These are phyloP conservation scores for Tolypocladium nubicola DNA, from an alignment of 2,329 filamentous ascomycete genomes.

Conservation along the genomic window DNA sequence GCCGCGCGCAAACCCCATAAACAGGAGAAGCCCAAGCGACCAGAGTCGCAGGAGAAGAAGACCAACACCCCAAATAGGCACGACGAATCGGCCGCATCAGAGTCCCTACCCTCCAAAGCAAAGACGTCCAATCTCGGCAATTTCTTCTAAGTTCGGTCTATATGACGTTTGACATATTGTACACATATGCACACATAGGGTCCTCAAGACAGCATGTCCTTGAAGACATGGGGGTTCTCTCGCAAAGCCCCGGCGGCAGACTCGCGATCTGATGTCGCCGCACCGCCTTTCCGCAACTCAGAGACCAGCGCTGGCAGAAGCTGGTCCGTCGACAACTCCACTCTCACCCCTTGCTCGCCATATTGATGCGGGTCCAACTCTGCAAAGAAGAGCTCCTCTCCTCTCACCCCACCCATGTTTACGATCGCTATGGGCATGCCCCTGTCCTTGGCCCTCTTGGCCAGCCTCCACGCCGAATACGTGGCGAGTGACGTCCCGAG, in stretches of 20 bases:
- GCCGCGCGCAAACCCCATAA: slow-evolving; percentile 36
- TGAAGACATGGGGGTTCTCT: slow-evolving; percentile 29
- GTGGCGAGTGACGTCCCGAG: slow-evolving; percentile 87
- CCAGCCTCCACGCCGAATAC: slow-evolving; percentile 87
- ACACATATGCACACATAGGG: background rate
- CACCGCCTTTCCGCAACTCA: slow-evolving; percentile 27
- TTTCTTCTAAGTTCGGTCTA: slow-evolving; percentile 34
- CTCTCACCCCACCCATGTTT: slow-evolving; percentile 76
- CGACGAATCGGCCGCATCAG: slow-evolving; percentile 6
- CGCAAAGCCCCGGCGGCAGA: background rate
- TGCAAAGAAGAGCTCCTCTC: slow-evolving; percentile 62
- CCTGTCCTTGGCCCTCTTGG: slow-evolving; percentile 69
- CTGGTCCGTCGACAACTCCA: slow-evolving; percentile 46
- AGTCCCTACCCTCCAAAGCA: slow-evolving; percentile 13
- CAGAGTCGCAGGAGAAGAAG: slow-evolving; percentile 8
- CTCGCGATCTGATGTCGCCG: background rate
- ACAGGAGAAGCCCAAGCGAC: slow-evolving; percentile 25
- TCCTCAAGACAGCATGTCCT: slow-evolving; percentile 47
- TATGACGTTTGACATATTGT: slow-evolving; percentile 6
- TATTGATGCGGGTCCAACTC: slow-evolving; percentile 39
- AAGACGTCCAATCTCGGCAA: slow-evolving; percentile 27
- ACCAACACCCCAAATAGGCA: slow-evolving; percentile 3
- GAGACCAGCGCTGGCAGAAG: slow-evolving; percentile 47
- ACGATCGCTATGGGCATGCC: slow-evolving; percentile 80
- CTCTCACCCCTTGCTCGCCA: slow-evolving; percentile 42